Percentiles rank a stretch among this genome's conserved stretches.
These are phyloP conservation scores for Podospora conica DNA, from an alignment of 495 filamentous ascomycete species.

Conservation along the genomic window DNA sequence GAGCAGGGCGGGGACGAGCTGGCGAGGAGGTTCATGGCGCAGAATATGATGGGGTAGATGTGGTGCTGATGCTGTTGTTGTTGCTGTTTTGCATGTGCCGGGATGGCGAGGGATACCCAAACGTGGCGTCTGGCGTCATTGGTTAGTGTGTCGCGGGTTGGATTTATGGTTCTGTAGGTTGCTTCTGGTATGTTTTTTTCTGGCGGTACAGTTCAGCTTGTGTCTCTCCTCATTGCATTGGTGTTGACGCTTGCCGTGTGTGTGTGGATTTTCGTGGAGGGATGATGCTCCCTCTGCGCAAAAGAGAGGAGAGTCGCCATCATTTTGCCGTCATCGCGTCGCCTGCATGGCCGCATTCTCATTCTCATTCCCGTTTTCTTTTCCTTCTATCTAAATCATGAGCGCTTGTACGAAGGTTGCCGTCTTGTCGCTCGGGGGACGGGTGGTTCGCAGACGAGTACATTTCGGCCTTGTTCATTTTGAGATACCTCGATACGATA, in stretches of 20 bases:
- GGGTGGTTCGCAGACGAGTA: background rate
- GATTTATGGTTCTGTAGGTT: background rate
- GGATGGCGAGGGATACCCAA: background rate
- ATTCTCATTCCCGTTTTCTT: background rate
- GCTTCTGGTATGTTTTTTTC: background rate
- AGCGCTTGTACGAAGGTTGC: background rate
- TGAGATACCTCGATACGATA: background rate
- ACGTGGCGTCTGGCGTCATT: background rate
- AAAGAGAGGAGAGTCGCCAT: background rate
- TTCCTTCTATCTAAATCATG: background rate
- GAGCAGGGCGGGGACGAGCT: slow-evolving; percentile 81
- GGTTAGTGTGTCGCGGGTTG: background rate
- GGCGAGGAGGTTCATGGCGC: slow-evolving; percentile 76
- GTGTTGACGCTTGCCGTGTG: background rate
- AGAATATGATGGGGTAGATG: slow-evolving; percentile 37
- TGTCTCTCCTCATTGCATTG: background rate
- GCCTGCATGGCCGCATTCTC: background rate
- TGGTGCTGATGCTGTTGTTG: background rate
- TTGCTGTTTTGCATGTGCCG: background rate
- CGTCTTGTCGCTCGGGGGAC: background rate
- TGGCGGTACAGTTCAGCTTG: background rate
- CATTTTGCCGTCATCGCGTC: background rate
- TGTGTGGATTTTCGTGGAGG: background rate
- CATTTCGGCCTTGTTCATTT: background rate
- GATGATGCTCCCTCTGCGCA: background rate